Conservation (phyloP, 345 rosid genomes). For the Leavenworthia alabamica region DNA sequence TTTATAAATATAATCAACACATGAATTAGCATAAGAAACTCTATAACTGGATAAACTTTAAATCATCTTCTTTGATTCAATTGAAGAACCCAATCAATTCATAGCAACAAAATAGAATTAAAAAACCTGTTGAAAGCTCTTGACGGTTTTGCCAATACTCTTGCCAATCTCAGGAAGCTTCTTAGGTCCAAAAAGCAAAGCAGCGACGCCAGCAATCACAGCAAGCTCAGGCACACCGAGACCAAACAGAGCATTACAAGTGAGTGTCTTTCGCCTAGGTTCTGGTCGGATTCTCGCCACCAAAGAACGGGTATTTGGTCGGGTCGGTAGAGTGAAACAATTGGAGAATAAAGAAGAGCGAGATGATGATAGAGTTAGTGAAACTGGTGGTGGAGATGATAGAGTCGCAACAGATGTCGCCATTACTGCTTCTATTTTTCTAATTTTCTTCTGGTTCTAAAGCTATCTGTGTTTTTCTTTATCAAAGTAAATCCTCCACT, state of each 20-base stretch:
- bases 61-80: background rate
- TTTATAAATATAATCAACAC: too few relatives aligned
- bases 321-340: slow-evolving; percentile 6
- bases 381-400: slow-evolving; percentile 36
- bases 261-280: slow-evolving; percentile 40
- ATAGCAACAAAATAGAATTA: too few relatives aligned
- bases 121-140: slow-evolving; percentile 93
- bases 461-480: background rate
- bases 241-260: slow-evolving; percentile 83
- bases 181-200: slow-evolving; percentile 91
- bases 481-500: too few relatives aligned
- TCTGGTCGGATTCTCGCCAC: slow-evolving; percentile 36
- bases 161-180: slow-evolving; percentile 90
- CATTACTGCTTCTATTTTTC: slow-evolving; percentile 32
- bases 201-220: slow-evolving; percentile 92
- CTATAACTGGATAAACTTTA: background rate
- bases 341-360: slow-evolving; percentile 40
- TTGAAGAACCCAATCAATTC: background rate
- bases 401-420: slow-evolving; percentile 53
- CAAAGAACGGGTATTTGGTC: slow-evolving; percentile 22
- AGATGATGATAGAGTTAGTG: slow-evolving; percentile 47
- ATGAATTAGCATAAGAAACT: background rate
- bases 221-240: slow-evolving; percentile 92
- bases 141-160: slow-evolving; percentile 91
- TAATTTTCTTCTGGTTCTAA: slow-evolving; percentile 3